Percentiles rank a stretch among this genome's conserved stretches.
Conservation (phyloP, 768 basidiomycete genomes). For the Bullera alba region DNA sequence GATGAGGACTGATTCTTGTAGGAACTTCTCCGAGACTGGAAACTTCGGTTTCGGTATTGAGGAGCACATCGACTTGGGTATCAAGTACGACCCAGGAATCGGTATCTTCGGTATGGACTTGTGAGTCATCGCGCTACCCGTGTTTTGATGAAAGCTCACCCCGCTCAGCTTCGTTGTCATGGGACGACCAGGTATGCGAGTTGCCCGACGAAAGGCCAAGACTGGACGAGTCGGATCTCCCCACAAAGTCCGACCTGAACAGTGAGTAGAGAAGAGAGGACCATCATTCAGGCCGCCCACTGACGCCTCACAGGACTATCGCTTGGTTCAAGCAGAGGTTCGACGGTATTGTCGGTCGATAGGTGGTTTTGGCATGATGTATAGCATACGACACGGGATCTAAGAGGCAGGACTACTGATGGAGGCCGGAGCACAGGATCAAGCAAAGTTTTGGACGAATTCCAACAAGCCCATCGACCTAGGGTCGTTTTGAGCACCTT, state of each 20-base stretch:
- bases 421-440: too few species aligned
- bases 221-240: constrained; percentile 76
- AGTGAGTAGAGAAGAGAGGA: constrained; percentile 45
- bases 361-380: constrained; percentile 3
- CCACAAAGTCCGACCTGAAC: constrained; percentile 91
- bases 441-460: too few species aligned
- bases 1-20: constrained; percentile 27
- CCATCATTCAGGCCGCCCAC: neutral
- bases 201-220: constrained; percentile 83
- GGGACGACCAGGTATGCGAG: constrained; percentile 89
- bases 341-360: constrained; percentile 76
- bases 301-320: constrained; percentile 55
- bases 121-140: constrained; percentile 52
- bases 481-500: too few species aligned
- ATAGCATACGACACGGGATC: too few species aligned
- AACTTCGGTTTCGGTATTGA: constrained; percentile 99
- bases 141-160: too few species aligned
- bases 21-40: constrained; percentile 96
- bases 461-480: too few species aligned
- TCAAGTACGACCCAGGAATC: constrained; percentile 94
- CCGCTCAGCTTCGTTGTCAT: constrained; percentile 56
- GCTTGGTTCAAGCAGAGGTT: constrained; percentile 99
- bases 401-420: too few species aligned
- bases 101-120: constrained; percentile 99
- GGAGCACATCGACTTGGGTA: constrained; percentile 93